Conservation (phyloP, 768 basidiomycete species). For the Xerocomus spinulosus region DNA sequence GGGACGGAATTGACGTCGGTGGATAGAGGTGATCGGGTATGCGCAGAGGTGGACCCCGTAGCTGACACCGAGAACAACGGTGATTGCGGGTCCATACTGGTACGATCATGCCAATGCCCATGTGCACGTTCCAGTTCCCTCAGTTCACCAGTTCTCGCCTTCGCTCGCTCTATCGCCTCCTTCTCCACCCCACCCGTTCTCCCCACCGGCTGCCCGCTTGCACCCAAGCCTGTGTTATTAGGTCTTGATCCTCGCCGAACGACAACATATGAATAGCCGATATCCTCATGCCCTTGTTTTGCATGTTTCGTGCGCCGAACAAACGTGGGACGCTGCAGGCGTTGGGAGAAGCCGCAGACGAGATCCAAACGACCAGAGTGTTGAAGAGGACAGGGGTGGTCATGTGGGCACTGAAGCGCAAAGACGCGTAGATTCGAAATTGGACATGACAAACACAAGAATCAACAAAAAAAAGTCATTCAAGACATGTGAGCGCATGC, state of each 20-base stretch:
- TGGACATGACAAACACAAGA: constrained; percentile 9
- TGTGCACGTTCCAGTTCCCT: constrained; percentile 25
- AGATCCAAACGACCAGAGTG: constrained; percentile 48
- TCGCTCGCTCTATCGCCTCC: constrained; percentile 27
- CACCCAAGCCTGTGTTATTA: constrained; percentile 5
- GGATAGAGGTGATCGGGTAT: constrained; percentile 13
- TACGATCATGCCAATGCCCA: constrained; percentile 16
- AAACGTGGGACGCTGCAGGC: constrained; percentile 82
- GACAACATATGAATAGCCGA: constrained; percentile 86
- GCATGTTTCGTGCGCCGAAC: constrained; percentile 86
- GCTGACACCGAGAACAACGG: constrained; percentile 17
- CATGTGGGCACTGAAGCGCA: constrained; percentile 78
- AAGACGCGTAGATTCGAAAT: constrained; percentile 12
- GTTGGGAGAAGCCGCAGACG: constrained; percentile 82
- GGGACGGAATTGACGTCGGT: constrained; percentile 18
- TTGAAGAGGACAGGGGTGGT: constrained; percentile 75
- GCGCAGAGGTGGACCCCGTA: constrained; percentile 5
- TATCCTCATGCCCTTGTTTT: constrained; percentile 78
- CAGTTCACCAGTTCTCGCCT: constrained; percentile 10
- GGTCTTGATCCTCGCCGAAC: constrained; percentile 78
- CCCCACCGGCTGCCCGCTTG: constrained; percentile 15
- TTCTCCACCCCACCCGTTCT: constrained; percentile 29
- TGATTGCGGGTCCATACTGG: constrained; percentile 23
- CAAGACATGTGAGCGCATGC: not conserved
- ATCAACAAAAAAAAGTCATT: not conserved